A percentile compares a stretch with the other conserved stretches of the same genome.
These are phyloP conservation scores for Fragaria nilgerrensis DNA, from an alignment of 306 rosid species.

Conservation along the genomic window DNA sequence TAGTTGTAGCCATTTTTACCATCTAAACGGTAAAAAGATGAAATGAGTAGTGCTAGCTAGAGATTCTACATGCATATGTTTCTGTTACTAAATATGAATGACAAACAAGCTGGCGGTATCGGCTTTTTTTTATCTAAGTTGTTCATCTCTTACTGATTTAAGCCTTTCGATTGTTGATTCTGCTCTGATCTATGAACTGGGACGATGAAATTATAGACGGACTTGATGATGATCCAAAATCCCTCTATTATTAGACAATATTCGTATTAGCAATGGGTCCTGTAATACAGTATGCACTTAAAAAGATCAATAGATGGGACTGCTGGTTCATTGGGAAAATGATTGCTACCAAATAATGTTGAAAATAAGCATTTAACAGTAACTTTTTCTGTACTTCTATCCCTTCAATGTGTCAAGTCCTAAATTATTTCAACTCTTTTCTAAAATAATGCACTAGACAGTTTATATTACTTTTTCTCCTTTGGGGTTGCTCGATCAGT, in stretches of 20 bases:
- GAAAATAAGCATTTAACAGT: background rate
- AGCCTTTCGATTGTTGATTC: background rate
- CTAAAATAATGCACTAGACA: background rate
- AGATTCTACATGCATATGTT: no score
- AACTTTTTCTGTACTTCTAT: background rate
- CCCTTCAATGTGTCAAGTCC: background rate
- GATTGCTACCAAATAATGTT: background rate
- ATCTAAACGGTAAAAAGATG: background rate
- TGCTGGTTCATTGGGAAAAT: background rate
- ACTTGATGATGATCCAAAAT: background rate
- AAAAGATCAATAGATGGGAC: conserved; percentile 9
- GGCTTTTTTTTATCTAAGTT: no score
- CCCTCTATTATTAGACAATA: background rate
- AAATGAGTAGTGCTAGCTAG: background rate
- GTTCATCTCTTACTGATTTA: background rate
- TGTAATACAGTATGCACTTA: conserved; percentile 19
- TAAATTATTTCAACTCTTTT: background rate
- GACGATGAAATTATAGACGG: background rate
- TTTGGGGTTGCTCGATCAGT: background rate
- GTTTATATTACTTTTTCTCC: background rate
- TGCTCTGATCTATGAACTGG: background rate
- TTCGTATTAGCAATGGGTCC: conserved; percentile 17
- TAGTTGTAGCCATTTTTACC: background rate
- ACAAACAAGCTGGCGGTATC: no score
- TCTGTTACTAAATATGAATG: background rate